phyloP scores from a whole-genome alignment of 768 basidiomycete species.

The Boletus sp. region DNA sequence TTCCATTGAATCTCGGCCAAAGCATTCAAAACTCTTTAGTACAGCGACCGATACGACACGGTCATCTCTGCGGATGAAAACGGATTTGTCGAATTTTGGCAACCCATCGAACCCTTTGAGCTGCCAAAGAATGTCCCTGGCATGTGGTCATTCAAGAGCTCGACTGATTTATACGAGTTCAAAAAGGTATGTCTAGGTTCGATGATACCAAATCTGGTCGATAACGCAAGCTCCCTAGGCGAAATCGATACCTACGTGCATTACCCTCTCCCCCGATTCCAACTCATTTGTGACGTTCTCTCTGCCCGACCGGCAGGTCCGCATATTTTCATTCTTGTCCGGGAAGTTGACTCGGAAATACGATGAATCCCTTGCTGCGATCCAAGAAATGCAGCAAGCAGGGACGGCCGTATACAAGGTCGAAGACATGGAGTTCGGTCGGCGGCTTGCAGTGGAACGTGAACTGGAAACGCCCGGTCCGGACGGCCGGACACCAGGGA shows the following conservation, averaged over 20 bases:
- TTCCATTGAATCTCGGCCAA: not conserved
- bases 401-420: slow-evolving; percentile 89
- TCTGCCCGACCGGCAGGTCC: slow-evolving; percentile 89
- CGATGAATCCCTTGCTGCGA: slow-evolving; percentile 89
- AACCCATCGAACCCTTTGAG: slow-evolving; percentile 84
- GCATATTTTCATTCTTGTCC: slow-evolving; percentile 86
- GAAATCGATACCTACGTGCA: slow-evolving; percentile 87
- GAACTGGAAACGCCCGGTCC: slow-evolving; percentile 84
- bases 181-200: slow-evolving; percentile 68
- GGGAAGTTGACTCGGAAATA: slow-evolving; percentile 92
- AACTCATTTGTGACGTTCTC: slow-evolving; percentile 93
- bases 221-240: slow-evolving; percentile 46
- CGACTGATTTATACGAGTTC: slow-evolving; percentile 95
- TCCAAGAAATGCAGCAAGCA: slow-evolving; percentile 99
- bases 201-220: not conserved
- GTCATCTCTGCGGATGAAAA: slow-evolving; percentile 94
- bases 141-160: slow-evolving; percentile 87
- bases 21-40: slow-evolving; percentile 46
- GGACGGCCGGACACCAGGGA: slow-evolving; percentile 68
- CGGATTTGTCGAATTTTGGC: slow-evolving; percentile 97
- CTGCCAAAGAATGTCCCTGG: slow-evolving; percentile 73
- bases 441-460: slow-evolving; percentile 87
- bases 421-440: slow-evolving; percentile 99
- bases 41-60: slow-evolving; percentile 84
- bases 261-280: slow-evolving; percentile 87